phyloP scores from a whole-genome alignment of 2,329 filamentous ascomycete species.

The Apiospora sp. region DNA sequence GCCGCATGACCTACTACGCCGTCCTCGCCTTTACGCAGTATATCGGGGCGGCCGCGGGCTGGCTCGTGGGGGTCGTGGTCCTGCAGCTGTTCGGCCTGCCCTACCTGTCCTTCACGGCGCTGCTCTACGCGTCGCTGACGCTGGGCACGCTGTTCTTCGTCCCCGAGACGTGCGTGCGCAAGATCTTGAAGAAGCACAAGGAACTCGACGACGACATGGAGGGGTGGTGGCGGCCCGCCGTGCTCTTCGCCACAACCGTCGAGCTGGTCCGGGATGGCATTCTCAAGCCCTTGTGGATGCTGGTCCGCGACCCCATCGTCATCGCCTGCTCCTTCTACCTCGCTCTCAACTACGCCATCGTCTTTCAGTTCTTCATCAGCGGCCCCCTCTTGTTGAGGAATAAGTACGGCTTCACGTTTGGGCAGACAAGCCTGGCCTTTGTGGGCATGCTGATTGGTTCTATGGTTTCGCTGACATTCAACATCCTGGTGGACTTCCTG shows the following conservation, averaged over 20 bases:
- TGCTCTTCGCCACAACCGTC: conserved; percentile 2
- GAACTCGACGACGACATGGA: conserved; percentile 28
- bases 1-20: conserved; percentile 44
- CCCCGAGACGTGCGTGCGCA: conserved; percentile 28
- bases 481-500: neutral
- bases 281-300: conserved; percentile 34
- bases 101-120: conserved; percentile 24
- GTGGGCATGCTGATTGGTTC: neutral
- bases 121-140: conserved; percentile 23
- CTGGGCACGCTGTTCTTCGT: conserved; percentile 23
- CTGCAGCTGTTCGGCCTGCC: conserved; percentile 11
- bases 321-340: conserved; percentile 36
- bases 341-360: conserved; percentile 39
- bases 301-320: conserved; percentile 46
- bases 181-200: conserved; percentile 23
- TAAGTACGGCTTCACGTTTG: conserved; percentile 23
- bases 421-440: conserved; percentile 26
- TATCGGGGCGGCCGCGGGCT: conserved; percentile 38
- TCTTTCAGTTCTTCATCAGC: conserved; percentile 30
- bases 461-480: neutral
- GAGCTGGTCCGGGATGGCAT: conserved; percentile 17
- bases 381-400: conserved; percentile 24
- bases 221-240: conserved; percentile 12
- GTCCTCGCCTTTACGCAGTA: conserved; percentile 42
- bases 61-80: conserved; percentile 25